Evolutionary conservation across 352 stramenopile species (phyloP).

Genomic region (Phytophthora pseudosyringae): DNA sequence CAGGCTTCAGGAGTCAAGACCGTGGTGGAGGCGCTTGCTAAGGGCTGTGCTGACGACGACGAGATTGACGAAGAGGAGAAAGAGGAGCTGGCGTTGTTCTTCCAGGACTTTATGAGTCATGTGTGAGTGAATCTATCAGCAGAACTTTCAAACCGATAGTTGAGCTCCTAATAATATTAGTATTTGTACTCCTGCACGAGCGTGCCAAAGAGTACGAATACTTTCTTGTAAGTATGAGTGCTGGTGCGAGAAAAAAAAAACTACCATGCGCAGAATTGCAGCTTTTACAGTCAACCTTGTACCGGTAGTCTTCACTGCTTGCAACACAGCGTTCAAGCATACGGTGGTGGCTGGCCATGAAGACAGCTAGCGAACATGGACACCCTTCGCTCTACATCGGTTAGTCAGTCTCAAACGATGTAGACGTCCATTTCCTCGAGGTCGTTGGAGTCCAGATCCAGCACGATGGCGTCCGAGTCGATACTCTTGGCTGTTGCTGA

Average conservation of each 20-base stretch:
- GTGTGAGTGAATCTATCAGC: constrained; percentile 18
- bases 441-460: constrained; percentile 17
- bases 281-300: no score
- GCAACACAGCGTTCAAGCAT: no score
- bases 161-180: background rate
- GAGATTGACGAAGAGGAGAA: constrained; percentile 62
- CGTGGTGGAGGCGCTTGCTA: constrained; percentile 41
- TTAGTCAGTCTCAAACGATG: background rate
- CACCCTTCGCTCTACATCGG: no score
- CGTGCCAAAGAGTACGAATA: constrained; percentile 2
- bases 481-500: constrained; percentile 19
- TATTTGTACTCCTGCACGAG: background rate
- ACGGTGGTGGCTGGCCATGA: no score
- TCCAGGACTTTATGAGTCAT: constrained; percentile 43
- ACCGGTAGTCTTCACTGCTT: no score
- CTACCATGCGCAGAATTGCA: no score
- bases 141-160: constrained; percentile 6
- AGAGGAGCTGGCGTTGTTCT: constrained; percentile 53
- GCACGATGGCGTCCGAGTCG: constrained; percentile 17
- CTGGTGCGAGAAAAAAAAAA: no score
- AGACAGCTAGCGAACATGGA: no score
- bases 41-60: constrained; percentile 34
- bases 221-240: background rate
- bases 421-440: constrained; percentile 11
- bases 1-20: constrained; percentile 45